A percentile compares a stretch with the other conserved stretches of the same genome.
Conservation (phyloP, 176 grass and related monocot genomes). For the Oryza meridionalis region DNA sequence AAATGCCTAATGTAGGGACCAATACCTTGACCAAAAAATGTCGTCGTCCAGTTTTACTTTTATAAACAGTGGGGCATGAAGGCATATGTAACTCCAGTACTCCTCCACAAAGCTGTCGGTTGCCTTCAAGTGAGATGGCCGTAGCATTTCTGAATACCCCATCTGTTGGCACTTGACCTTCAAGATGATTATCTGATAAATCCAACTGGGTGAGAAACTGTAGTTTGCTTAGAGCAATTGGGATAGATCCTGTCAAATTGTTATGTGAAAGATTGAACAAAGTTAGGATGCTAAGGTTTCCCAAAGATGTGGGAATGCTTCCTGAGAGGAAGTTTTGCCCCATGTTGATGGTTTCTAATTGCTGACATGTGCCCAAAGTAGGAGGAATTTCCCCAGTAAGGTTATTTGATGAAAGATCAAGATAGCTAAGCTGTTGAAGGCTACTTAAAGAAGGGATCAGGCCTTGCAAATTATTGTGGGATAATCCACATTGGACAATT, state of each 20-base stretch:
- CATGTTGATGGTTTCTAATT: slow-evolving; percentile 30
- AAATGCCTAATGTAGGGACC: slow-evolving; percentile 4
- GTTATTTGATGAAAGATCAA: slow-evolving; percentile 53
- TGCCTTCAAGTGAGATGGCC: slow-evolving; percentile 36
- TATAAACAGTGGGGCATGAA: slow-evolving; percentile 17
- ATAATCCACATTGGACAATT: neutral
- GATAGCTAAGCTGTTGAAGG: slow-evolving; percentile 25
- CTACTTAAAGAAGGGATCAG: slow-evolving; percentile 19
- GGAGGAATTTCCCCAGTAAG: slow-evolving; percentile 48
- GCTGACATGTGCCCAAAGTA: slow-evolving; percentile 27
- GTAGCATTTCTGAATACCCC: slow-evolving; percentile 51
- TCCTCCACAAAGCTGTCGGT: slow-evolving; percentile 47
- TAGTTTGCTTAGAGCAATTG: slow-evolving; percentile 37
- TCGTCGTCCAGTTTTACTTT: slow-evolving; percentile 3
- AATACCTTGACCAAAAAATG: slow-evolving; percentile 27
- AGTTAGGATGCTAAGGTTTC: slow-evolving; percentile 15
- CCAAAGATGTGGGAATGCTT: slow-evolving; percentile 28
- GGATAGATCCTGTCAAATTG: slow-evolving; percentile 45
- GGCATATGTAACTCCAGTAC: slow-evolving; percentile 46
- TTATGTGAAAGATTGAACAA: slow-evolving; percentile 39
- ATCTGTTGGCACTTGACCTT: slow-evolving; percentile 44
- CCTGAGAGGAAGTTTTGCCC: slow-evolving; percentile 39
- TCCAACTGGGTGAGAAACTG: slow-evolving; percentile 25
- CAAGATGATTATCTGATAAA: slow-evolving; percentile 46
- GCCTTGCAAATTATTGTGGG: slow-evolving; percentile 31